These are phyloP conservation scores for Fusarium sp. DNA, from an alignment of 2,329 filamentous ascomycete genomes.

Conservation along the genomic window DNA sequence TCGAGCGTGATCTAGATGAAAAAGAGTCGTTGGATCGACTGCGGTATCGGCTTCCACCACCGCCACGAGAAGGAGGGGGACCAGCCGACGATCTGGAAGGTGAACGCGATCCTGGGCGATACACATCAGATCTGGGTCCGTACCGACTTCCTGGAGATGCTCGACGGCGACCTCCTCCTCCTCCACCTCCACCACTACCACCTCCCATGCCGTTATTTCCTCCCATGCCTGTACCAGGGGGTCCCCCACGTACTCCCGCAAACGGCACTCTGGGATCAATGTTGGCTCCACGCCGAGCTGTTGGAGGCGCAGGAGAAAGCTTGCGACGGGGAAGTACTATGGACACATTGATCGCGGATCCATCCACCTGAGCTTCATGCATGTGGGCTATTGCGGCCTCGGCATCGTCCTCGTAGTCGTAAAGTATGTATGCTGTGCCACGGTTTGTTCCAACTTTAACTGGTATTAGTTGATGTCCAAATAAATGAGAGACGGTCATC, in stretches of 20 bases:
- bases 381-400: constrained; percentile 93
- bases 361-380: constrained; percentile 96
- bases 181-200: constrained; percentile 42
- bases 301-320: constrained; percentile 82
- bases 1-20: constrained; percentile 59
- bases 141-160: constrained; percentile 49
- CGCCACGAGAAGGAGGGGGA: constrained; percentile 49
- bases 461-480: constrained; percentile 20
- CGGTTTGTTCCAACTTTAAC: constrained; percentile 82
- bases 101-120: constrained; percentile 68
- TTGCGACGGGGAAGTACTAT: constrained; percentile 87
- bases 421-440: constrained; percentile 93
- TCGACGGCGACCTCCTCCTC: constrained; percentile 50
- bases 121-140: constrained; percentile 63
- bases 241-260: constrained; percentile 46
- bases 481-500: constrained; percentile 42
- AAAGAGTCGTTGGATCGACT: constrained; percentile 56
- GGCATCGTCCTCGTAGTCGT: constrained; percentile 77
- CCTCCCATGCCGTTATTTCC: constrained; percentile 46
- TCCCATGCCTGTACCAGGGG: constrained; percentile 33
- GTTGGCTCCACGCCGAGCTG: constrained; percentile 69
- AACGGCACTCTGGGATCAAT: constrained; percentile 60
- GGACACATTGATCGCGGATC: constrained; percentile 82
- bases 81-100: constrained; percentile 54
- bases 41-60: constrained; percentile 53